These are phyloP conservation scores for Cyclotella cryptica DNA, from an alignment of 108 stramenopile species.

Conservation along the genomic window DNA sequence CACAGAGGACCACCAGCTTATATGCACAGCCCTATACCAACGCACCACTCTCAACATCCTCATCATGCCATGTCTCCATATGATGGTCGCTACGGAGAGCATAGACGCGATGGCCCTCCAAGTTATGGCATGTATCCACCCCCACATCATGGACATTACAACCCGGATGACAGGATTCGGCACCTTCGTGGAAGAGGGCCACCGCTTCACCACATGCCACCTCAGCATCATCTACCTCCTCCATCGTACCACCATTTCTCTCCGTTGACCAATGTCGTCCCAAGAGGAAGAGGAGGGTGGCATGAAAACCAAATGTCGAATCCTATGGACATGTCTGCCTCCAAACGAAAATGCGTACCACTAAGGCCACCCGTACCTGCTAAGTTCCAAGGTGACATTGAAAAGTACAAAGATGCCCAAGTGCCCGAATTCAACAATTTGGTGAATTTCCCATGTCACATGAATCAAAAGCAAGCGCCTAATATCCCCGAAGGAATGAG, in stretches of 20 bases:
- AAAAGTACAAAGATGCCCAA: slow-evolving; percentile 71
- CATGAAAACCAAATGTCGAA: slow-evolving; percentile 46
- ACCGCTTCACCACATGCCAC: slow-evolving; percentile 63
- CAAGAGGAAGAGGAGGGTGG: slow-evolving; percentile 19
- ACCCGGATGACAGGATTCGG: slow-evolving; percentile 72
- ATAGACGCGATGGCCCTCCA: slow-evolving; percentile 23
- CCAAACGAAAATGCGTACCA: slow-evolving; percentile 83
- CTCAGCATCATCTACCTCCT: slow-evolving; percentile 76
- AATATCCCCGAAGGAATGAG: slow-evolving; percentile 88
- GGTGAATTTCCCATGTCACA: slow-evolving; percentile 90
- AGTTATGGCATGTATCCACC: slow-evolving; percentile 40
- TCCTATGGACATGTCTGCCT: slow-evolving; percentile 63
- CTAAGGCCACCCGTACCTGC: slow-evolving; percentile 85
- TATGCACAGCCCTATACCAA: slow-evolving; percentile 48
- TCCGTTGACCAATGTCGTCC: slow-evolving; percentile 69
- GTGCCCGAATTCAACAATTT: slow-evolving; percentile 88
- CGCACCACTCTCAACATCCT: slow-evolving; percentile 58
- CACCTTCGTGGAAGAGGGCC: slow-evolving; percentile 81
- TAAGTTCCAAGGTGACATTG: slow-evolving; percentile 90
- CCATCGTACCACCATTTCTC: slow-evolving; percentile 76
- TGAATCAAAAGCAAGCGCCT: slow-evolving; percentile 82
- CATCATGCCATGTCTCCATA: slow-evolving; percentile 50
- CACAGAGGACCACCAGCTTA: slow-evolving; percentile 21
- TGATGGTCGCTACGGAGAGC: slow-evolving; percentile 20
- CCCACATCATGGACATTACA: slow-evolving; percentile 33